Evolutionary conservation across 1,284 basidiomycete genomes (phyloP), one percentile per base, ranked within the genome.

Genomic region (Rhodotorula sp.): DNA sequence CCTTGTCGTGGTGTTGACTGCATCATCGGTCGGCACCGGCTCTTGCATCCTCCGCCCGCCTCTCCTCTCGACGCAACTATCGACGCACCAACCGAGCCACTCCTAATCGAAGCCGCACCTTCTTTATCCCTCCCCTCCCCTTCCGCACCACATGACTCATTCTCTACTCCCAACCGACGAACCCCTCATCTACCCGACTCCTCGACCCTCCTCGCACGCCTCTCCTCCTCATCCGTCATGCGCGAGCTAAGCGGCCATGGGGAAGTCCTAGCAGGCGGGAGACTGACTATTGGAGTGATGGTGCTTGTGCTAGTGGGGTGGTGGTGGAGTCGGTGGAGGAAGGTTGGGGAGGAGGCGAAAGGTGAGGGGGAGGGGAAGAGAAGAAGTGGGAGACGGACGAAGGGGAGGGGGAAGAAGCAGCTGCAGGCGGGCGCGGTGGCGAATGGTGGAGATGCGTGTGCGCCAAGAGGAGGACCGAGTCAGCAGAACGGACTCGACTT

Each of bases 1-100:
- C 58, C 57, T 2, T 73, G 71, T 39, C 62, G 56, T 27, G 71
- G 71, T 1, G 22, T 52, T 46, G 55, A 64, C 51, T 68, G 68
- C 58, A 57, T 75, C 29, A 29, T 71, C 20, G 74, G 74, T 2
- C 68, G 71, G 2, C 71, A 75, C 24, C 59, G 49, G 7, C 39
- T 71, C 27, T 44, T 58, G 17, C 59, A 64, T n/a, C 64, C 68
- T 27, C 52, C 60, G 15, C 64, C 61, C 3, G 61, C 65, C 22
- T 54, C 71, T 15, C 59, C 66, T 24, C 62, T 68, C 46, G 70
- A 68, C 51, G 39, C 62, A 36, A 66, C 66, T 0, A 39, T 74
- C 61, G 73, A 72, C 44, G 51, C 66, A 13, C 47, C 61, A 5
- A 52, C 67, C 24, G 68, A 66, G 13, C 67, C 62, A 0, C 70